phyloP scores from a whole-genome alignment of 139 green algal species.

The Yamagishiella unicocca region DNA sequence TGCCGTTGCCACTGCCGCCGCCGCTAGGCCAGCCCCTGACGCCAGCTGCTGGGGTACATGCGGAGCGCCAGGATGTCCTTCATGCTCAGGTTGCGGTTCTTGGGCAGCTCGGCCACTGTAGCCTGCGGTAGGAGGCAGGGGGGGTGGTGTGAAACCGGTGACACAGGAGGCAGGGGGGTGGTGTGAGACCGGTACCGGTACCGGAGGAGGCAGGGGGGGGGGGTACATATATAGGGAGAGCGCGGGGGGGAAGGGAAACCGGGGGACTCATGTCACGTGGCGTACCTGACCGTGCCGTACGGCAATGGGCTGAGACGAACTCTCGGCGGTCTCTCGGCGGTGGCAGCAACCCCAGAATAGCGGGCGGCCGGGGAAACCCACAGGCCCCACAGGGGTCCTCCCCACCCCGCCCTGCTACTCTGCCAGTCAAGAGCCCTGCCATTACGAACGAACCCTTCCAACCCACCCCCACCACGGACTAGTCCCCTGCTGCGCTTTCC shows the following conservation, averaged over 20 bases:
- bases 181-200: background rate
- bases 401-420: background rate
- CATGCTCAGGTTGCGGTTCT: background rate
- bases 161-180: background rate
- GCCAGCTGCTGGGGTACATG: conserved; percentile 21
- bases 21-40: conserved; percentile 27
- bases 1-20: too few species aligned
- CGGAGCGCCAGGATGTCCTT: conserved; percentile 10
- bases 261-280: too few species aligned
- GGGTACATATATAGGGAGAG: too few species aligned
- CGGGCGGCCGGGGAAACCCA: background rate
- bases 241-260: too few species aligned
- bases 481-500: too few species aligned
- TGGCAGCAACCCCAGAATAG: background rate
- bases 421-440: background rate
- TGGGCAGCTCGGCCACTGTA: conserved; percentile 6
- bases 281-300: too few species aligned
- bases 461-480: too few species aligned
- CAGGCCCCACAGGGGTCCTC: background rate
- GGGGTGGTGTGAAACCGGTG: too few species aligned
- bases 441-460: background rate
- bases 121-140: background rate
- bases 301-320: too few species aligned
- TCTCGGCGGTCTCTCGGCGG: too few species aligned
- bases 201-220: background rate